Base-by-base conservation (phyloP, 306 rosid species). In the Glycine latifolia region DNA sequence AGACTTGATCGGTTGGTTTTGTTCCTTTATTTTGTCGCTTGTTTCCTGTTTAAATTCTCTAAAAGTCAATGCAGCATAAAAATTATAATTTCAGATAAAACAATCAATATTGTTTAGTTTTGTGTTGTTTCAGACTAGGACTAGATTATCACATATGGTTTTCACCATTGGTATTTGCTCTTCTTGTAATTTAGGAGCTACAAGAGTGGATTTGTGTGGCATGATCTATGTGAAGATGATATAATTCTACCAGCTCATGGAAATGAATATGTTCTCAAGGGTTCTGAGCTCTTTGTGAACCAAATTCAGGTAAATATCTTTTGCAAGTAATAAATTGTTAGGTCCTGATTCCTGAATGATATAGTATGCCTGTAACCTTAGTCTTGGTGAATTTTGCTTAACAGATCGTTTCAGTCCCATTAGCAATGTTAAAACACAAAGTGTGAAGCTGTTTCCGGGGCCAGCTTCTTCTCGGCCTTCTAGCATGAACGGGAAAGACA, bases 131-230 rank as follows among this genome's bases (percentile, higher is more conserved):
- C n/a, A n/a, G n/a, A n/a, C n/a, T n/a, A n/a, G n/a, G n/a, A n/a
- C n/a, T n/a, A n/a, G n/a, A n/a, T n/a, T n/a, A n/a, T n/a, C n/a
- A 16, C 31, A 26, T 26, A 26, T 26, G 31, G 12, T 80, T 82
- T 59, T 74, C 47, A 66, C 6, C 37, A 12, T 33, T 31, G 67
- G 52, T 81, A 7, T 71, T 70, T 79, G 68, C 55, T 75, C 46
- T 55, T 88, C 8, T 15, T 80, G 85, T 73, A 82, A 55, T 87
- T 85, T 92, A 96, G 99, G 85, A 92, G 97, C 88, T 96, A 92
- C 90, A 96, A 92, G 89, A 91, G 73, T 74, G 99, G 98, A 62
- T 96, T 88, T 83, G 97, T 96, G 78, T 96, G 99, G 99, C 98
- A 93, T 84, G 99, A 96, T 88, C 97, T 96, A 6, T 81, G 87